A percentile compares a stretch with the other conserved stretches of the same genome.
Evolutionary conservation across 768 basidiomycete species (phyloP).

Genomic region (Ramaria rubella): DNA sequence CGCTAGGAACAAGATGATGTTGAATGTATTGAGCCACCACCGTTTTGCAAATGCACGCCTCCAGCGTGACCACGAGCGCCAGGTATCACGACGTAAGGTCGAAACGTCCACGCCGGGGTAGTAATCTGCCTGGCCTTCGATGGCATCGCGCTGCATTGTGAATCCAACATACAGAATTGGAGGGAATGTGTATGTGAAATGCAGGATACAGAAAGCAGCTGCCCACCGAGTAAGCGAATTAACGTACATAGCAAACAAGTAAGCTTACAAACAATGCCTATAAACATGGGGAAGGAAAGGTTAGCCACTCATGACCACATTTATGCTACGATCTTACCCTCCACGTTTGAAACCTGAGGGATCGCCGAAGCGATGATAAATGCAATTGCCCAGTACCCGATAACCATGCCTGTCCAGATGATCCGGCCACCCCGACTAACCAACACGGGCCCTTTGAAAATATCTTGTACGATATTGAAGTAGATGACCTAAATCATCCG

Average conservation of each 20-base stretch:
- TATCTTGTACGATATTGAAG: conserved; percentile 43
- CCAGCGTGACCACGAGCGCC: conserved; percentile 21
- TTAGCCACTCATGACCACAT: no score
- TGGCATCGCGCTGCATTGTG: conserved; percentile 23
- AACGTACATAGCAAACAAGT: neutral
- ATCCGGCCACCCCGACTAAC: conserved; percentile 35
- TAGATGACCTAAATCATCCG: conserved; percentile 48
- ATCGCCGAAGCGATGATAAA: conserved; percentile 54
- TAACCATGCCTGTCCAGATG: conserved; percentile 40
- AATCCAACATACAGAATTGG: conserved; percentile 35
- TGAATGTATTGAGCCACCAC: conserved; percentile 47
- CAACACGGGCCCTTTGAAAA: conserved; percentile 45
- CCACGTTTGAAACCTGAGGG: conserved; percentile 52
- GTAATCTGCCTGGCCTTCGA: conserved; percentile 11
- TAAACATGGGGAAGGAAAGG: no score
- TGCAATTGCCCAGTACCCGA: conserved; percentile 22
- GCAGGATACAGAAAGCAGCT: conserved; percentile 56
- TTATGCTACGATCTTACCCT: conserved; percentile 20
- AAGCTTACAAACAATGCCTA: conserved; percentile 8
- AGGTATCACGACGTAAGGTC: conserved; percentile 19
- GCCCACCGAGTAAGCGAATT: conserved; percentile 21
- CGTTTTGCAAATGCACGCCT: conserved; percentile 36
- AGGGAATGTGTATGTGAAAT: conserved; percentile 52
- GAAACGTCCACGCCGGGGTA: conserved; percentile 1
- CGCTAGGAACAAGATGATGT: conserved; percentile 39